Evolutionary conservation across 345 rosid genomes (phyloP), one percentile per base, ranked within the genome.

Genomic region (Heritiera littoralis): DNA sequence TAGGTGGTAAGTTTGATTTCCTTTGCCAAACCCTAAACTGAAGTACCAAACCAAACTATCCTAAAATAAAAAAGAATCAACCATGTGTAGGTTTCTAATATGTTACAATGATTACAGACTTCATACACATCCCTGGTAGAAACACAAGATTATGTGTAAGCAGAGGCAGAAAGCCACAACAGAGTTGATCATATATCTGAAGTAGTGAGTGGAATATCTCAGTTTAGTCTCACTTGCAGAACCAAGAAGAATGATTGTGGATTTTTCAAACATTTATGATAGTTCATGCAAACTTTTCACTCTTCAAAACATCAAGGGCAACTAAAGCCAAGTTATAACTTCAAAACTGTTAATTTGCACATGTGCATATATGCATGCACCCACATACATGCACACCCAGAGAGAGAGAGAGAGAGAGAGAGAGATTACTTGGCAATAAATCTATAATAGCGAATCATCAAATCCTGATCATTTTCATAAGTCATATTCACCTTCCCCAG

Each of bases 361-460:
- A 9, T 35, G 38, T 13, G 20, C 30, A 14, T 14, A 9, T 45
- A 48, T 6, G 9, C 1, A 23, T 35, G 23, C 56, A 66, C 7
- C 8, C 68, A 64, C 68, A 14, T 1, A 64, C 7, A 40, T 0
- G 0, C 20, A 64, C 6, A 66, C 12, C 9, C 0, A 43, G 49
- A 73, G 52, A 41, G 65, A 72, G 54, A 35, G 28, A 73, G 52
- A 41, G 65, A 72, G 54, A 35, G 28, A 23, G 38, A 83, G 78
- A 49, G 68, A 77, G 61, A 83, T 82, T 88, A 94, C 98, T 80
- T 79, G 9, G 90, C 93, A 63, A 95, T 86, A 70, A 95, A 93
- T 74, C 89, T 88, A 78, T 91, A 93, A 74, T 91, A 92, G 73
- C 83, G 88, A 72, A 89, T 84, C 92, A 93, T 91, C 88, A 95